phyloP scores from a whole-genome alignment of 2,329 filamentous ascomycete genomes.

The Hortaea sp. region DNA sequence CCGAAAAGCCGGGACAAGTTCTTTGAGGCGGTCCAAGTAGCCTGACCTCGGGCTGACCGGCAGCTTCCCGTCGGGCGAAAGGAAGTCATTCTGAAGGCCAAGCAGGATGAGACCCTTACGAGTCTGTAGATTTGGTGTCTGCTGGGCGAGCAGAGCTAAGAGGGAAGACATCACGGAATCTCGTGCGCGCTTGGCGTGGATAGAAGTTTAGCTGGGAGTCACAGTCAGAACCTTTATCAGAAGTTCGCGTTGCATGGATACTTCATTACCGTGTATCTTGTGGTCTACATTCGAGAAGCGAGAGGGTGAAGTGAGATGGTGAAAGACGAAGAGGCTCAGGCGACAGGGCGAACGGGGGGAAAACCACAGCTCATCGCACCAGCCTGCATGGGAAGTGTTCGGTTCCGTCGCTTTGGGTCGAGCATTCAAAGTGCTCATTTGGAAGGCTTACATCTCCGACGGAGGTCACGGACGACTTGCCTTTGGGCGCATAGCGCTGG shows the following conservation, averaged over 20 bases:
- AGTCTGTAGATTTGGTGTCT: conserved; percentile 44
- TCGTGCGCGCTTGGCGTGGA: too few species aligned
- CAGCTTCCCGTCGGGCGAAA: conserved; percentile 55
- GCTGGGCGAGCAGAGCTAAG: conserved; percentile 34
- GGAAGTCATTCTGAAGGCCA: conserved; percentile 86
- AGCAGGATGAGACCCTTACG: conserved; percentile 67
- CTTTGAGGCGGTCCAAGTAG: conserved; percentile 57
- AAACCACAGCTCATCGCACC: not conserved
- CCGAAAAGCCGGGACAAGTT: conserved; percentile 64
- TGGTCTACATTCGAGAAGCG: too few species aligned
- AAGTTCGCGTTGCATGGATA: too few species aligned
- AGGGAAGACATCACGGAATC: conserved; percentile 23
- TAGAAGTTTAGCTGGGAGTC: too few species aligned
- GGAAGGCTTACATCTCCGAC: not conserved
- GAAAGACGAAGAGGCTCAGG: too few species aligned
- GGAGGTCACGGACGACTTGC: too few species aligned
- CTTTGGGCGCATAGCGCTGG: too few species aligned
- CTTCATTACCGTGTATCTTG: too few species aligned
- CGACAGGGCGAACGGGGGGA: too few species aligned
- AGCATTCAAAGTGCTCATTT: not conserved
- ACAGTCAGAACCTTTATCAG: too few species aligned
- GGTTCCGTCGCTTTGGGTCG: not conserved
- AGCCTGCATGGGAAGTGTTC: not conserved
- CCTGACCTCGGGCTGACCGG: conserved; percentile 51
- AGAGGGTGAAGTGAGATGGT: too few species aligned